Base-by-base conservation (phyloP, 805 yeast genomes). In the Spathaspora arborariae region DNA sequence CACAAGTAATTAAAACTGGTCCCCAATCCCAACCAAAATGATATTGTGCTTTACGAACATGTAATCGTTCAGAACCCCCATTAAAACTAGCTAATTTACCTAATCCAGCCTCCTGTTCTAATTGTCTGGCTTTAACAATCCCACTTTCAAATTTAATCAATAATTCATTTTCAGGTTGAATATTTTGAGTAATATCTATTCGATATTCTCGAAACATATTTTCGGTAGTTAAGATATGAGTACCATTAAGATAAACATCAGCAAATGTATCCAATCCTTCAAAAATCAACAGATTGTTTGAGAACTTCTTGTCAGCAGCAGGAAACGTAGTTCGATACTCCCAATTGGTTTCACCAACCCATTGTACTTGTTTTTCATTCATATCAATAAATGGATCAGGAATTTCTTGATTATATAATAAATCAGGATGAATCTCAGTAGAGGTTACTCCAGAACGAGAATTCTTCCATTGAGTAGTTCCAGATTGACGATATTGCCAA, bases 21-120 rank as follows among this genome's bases (percentile, higher is more conserved):
- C 81, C 81, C 82, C 82, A 78, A 56, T 78, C 82, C 82, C 81
- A 78, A 2, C 82, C 82, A 52, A 64, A 78, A 49, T 76, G 79
- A 53, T 76, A 76, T 55, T 75, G 81, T 1, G 81, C 78, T 53
- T 77, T 77, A 51, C 82, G 62, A 15, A 72, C 68, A 44, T 74
- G 69, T 45, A 71, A 56, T 34, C 82, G 61, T 41, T 67, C 57
- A 8, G 70, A 48, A 15, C 76, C 79, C 3, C 79, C 80, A 48
- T 74, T 72, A 55, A 60, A 74, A 15, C 67, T 64, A 7, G 37
- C 43, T 15, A 58, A 49, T 45, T 55, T 56, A 18, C 42, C 42
- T 19, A 20, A 37, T 9, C 67, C 68, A 42, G 62, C 56, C 26
- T 58, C 48, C 46, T 56, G 46, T 42, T 68, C 74, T 38, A 70